Conservation (phyloP, 1,284 basidiomycete species). For the Cystobasidium slooffiae region DNA sequence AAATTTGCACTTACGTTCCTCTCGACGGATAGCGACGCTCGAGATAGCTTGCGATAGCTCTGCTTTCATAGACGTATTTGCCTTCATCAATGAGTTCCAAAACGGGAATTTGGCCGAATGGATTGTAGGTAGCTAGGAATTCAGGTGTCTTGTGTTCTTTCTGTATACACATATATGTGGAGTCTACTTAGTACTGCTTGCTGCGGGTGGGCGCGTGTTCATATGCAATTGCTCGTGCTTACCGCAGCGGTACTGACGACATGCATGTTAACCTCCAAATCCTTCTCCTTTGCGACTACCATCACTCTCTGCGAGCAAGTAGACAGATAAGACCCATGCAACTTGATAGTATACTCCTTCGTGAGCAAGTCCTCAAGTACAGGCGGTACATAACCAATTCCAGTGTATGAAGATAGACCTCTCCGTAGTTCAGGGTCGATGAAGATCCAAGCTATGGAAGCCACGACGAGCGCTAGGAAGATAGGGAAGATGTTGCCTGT, state of each 20-base stretch:
- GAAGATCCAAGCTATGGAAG: conserved; percentile 37
- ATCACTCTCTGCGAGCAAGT: conserved; percentile 44
- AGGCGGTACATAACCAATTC: conserved; percentile 23
- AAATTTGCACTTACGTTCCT: conserved; percentile 40
- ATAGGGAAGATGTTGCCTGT: conserved; percentile 30
- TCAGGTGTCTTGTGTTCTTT: conserved; percentile 39
- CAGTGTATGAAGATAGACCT: conserved; percentile 26
- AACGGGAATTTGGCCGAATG: conserved; percentile 36
- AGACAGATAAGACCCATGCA: conserved; percentile 33
- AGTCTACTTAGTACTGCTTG: background rate
- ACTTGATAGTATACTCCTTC: conserved; percentile 35
- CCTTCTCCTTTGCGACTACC: conserved; percentile 40
- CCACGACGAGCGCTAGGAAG: conserved; percentile 23
- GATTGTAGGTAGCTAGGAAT: conserved; percentile 17
- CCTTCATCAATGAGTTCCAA: conserved; percentile 31
- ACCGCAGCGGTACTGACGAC: conserved; percentile 28
- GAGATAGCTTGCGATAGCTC: conserved; percentile 36
- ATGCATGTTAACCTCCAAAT: conserved; percentile 27
- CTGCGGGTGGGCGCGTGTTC: background rate
- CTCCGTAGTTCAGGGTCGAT: conserved; percentile 31
- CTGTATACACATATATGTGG: conserved; percentile 9
- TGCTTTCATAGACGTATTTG: conserved; percentile 27
- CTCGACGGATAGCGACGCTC: conserved; percentile 22
- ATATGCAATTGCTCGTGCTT: background rate
- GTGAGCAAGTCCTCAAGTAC: conserved; percentile 34